phyloP scores from a whole-genome alignment of 345 rosid species.

The Sisymbrium altissimum region DNA sequence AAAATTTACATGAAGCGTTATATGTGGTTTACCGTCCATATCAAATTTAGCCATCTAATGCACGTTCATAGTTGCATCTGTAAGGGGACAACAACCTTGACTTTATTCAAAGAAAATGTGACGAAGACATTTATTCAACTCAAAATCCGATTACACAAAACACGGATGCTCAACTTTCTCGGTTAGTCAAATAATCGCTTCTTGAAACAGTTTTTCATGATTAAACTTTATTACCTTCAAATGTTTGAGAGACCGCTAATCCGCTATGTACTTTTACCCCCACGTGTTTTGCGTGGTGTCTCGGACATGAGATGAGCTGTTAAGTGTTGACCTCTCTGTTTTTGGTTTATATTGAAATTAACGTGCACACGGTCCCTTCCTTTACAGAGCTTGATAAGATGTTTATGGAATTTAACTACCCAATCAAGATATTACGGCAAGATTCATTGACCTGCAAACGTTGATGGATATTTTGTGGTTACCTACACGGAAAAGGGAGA shows the following conservation, averaged over 20 bases:
- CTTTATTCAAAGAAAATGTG: neutral
- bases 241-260: neutral
- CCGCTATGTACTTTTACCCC: neutral
- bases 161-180: neutral
- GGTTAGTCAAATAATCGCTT: neutral
- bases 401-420: neutral
- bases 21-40: neutral
- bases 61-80: neutral
- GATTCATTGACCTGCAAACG: slow-evolving; percentile 16
- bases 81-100: neutral
- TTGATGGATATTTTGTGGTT: neutral
- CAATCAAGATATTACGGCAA: slow-evolving; percentile 6
- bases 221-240: neutral
- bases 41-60: neutral
- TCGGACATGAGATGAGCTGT: slow-evolving; percentile 5
- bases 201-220: slow-evolving; percentile 2
- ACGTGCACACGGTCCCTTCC: neutral
- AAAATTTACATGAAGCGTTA: too few relatives aligned
- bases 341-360: neutral
- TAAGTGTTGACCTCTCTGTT: neutral
- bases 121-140: neutral
- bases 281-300: slow-evolving; percentile 11
- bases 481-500: slow-evolving; percentile 1
- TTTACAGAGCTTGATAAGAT: slow-evolving; percentile 11
- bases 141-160: neutral